phyloP scores from a whole-genome alignment of 306 rosid genomes.

The Prunus kanzakura region DNA sequence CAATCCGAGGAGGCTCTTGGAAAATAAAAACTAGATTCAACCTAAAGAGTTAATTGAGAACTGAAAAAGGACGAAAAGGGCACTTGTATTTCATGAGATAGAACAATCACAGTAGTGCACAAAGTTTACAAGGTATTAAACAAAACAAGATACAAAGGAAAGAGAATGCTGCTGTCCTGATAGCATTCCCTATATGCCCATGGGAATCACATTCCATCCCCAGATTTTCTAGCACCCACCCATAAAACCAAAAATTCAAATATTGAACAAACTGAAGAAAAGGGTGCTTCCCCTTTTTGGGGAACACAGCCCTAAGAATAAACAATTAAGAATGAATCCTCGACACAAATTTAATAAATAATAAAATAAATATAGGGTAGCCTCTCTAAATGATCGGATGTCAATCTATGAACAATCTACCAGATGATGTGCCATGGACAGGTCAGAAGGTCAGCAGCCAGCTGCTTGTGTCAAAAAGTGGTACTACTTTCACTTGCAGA shows the following conservation, averaged over 20 bases:
- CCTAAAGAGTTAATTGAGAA: background rate
- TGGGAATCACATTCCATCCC: slow-evolving; percentile 62
- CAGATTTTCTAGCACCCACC: slow-evolving; percentile 36
- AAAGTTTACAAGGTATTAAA: slow-evolving; percentile 42
- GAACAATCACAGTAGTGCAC: slow-evolving; percentile 35
- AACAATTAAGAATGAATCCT: slow-evolving; percentile 50
- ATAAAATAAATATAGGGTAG: slow-evolving; percentile 36
- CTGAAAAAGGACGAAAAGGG: background rate
- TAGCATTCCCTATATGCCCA: slow-evolving; percentile 33
- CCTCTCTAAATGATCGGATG: slow-evolving; percentile 54
- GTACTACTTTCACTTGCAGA: slow-evolving; percentile 93
- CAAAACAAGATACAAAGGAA: slow-evolving; percentile 42
- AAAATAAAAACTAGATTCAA: too few relatives aligned
- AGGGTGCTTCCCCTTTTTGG: slow-evolving; percentile 48
- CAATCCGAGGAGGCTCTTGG: too few relatives aligned
- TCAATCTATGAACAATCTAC: slow-evolving; percentile 69
- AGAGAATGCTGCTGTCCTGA: slow-evolving; percentile 20
- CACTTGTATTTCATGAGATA: background rate
- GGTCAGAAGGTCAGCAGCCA: slow-evolving; percentile 69
- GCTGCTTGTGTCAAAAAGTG: slow-evolving; percentile 52
- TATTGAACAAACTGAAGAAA: slow-evolving; percentile 30
- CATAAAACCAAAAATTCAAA: slow-evolving; percentile 34
- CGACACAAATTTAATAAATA: slow-evolving; percentile 38
- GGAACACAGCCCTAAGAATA: slow-evolving; percentile 58
- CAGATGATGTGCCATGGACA: slow-evolving; percentile 38